Percentiles rank a stretch among this genome's conserved stretches.
phyloP scores from a whole-genome alignment of 805 yeast species.

The Clavispora vitiphila region DNA sequence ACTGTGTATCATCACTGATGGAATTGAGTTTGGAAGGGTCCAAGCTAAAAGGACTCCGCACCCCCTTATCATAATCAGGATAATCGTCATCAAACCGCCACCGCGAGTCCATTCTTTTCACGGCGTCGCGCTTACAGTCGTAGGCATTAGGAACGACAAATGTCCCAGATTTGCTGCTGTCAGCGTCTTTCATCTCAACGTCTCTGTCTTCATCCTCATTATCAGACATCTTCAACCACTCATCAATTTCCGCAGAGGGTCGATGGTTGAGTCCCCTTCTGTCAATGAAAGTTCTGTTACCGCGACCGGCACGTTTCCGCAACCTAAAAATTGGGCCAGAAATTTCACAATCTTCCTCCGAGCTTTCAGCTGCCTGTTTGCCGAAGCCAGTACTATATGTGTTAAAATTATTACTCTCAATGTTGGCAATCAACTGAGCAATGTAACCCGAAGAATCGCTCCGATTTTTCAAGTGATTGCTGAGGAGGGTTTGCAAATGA shows the following conservation, averaged over 20 bases:
- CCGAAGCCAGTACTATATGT: constrained; percentile 37
- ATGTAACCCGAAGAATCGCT: constrained; percentile 28
- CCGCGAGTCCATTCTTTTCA: constrained; percentile 50
- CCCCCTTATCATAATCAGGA: constrained; percentile 33
- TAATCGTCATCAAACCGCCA: constrained; percentile 66
- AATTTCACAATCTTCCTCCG: constrained; percentile 24
- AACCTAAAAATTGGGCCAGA: constrained; percentile 55
- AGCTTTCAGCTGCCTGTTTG: constrained; percentile 13
- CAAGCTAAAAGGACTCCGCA: constrained; percentile 49
- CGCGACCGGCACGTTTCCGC: constrained; percentile 72
- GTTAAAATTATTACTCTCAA: constrained; percentile 35
- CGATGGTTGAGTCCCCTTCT: constrained; percentile 50
- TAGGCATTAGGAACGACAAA: constrained; percentile 34
- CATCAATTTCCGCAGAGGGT: constrained; percentile 32
- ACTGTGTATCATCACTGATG: constrained; percentile 81
- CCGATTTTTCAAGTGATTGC: constrained; percentile 22
- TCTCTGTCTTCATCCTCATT: constrained; percentile 18
- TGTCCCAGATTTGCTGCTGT: neutral
- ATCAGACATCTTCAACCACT: constrained; percentile 38
- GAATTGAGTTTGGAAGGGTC: constrained; percentile 84
- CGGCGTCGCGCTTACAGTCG: constrained; percentile 40
- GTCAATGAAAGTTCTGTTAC: constrained; percentile 68
- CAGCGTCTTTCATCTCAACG: constrained; percentile 6
- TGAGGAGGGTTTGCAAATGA: constrained; percentile 38
- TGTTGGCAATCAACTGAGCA: constrained; percentile 35